Conservation (phyloP, 768 basidiomycete species). For the Pulveroboletus frians region DNA sequence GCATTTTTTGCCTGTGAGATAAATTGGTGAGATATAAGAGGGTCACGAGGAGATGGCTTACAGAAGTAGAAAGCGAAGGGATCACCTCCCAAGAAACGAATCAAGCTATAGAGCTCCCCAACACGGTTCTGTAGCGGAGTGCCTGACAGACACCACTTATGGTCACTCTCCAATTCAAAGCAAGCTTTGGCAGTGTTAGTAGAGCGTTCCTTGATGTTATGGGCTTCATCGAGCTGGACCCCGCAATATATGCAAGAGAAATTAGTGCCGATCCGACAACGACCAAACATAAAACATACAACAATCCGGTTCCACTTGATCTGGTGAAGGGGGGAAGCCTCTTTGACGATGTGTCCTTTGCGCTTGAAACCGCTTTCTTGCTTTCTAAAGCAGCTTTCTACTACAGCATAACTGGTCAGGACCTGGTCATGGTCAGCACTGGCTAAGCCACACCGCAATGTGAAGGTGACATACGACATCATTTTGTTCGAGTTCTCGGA, state of each 20-base stretch:
- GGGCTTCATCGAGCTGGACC: slow-evolving; percentile 83
- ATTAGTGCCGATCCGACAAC: neutral
- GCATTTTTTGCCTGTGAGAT: slow-evolving; percentile 69
- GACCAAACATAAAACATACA: slow-evolving; percentile 35
- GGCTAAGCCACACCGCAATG: neutral
- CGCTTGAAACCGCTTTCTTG: slow-evolving; percentile 91
- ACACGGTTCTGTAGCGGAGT: slow-evolving; percentile 97
- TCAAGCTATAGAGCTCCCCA: slow-evolving; percentile 95
- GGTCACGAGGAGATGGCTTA: slow-evolving; percentile 30
- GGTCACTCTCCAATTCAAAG: slow-evolving; percentile 78
- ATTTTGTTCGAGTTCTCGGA: slow-evolving; percentile 68
- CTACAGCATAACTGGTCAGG: slow-evolving; percentile 79
- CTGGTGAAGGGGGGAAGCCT: slow-evolving; percentile 79
- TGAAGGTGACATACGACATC: slow-evolving; percentile 63
- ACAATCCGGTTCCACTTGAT: slow-evolving; percentile 82
- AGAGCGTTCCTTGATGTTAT: slow-evolving; percentile 94
- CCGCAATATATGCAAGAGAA: neutral
- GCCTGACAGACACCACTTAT: slow-evolving; percentile 93
- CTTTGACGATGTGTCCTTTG: slow-evolving; percentile 77
- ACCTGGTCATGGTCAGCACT: slow-evolving; percentile 42
- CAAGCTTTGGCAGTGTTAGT: slow-evolving; percentile 97
- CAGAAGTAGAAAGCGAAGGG: slow-evolving; percentile 93
- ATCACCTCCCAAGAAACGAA: slow-evolving; percentile 89
- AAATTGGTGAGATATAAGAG: neutral
- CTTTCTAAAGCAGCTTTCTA: slow-evolving; percentile 90